A percentile compares a stretch with the other conserved stretches of the same genome.
phyloP scores from a whole-genome alignment of 2,329 filamentous ascomycete species.

The Trichoderma arundinaceum region DNA sequence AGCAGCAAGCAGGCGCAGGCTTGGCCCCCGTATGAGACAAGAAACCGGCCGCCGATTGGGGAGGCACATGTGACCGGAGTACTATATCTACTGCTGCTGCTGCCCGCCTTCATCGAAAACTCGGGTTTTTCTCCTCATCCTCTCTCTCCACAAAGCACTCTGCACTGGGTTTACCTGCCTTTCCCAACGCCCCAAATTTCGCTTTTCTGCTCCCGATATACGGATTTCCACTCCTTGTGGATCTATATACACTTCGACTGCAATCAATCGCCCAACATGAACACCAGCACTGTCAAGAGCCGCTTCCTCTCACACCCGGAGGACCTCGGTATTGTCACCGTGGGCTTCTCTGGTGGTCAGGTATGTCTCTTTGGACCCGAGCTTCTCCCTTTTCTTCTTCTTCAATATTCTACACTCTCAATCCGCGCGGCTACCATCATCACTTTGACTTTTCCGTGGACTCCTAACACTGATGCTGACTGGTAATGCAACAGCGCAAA shows the following conservation, averaged over 20 bases:
- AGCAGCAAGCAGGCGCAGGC: constrained; percentile 28
- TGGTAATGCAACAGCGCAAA: constrained; percentile 68
- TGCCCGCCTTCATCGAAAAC: constrained; percentile 17
- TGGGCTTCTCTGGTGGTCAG: constrained; percentile 96
- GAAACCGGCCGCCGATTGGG: constrained; percentile 17
- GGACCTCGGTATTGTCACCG: constrained; percentile 89
- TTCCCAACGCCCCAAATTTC: neutral
- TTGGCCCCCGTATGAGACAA: constrained; percentile 1
- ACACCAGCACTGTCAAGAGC: constrained; percentile 60
- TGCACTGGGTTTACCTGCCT: neutral
- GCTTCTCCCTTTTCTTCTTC: neutral
- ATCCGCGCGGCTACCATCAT: neutral
- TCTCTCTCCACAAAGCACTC: neutral
- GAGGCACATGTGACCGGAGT: constrained; percentile 22
- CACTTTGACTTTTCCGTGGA: neutral
- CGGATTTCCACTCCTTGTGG: neutral
- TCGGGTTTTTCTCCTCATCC: neutral
- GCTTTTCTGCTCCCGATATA: neutral
- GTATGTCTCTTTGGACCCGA: constrained; percentile 54
- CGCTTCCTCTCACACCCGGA: constrained; percentile 81
- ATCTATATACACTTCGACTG: neutral
- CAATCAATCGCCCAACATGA: constrained; percentile 46
- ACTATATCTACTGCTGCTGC: constrained; percentile 21
- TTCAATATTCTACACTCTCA: too few species aligned
- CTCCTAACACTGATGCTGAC: neutral